phyloP scores from a whole-genome alignment of 2,329 filamentous ascomycete genomes.

The Beauveria bassiana region DNA sequence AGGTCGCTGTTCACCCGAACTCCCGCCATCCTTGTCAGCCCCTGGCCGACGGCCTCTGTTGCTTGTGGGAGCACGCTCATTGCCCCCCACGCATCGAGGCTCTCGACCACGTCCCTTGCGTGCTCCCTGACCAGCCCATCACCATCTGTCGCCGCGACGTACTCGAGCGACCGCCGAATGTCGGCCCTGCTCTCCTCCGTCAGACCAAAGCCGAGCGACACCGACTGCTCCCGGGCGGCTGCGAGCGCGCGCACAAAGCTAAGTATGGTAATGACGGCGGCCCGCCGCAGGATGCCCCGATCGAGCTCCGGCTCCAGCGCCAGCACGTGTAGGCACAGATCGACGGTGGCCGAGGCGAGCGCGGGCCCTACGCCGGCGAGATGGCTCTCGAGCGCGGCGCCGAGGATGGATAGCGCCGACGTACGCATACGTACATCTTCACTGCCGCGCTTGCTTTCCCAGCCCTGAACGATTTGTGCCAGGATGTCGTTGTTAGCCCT shows the following conservation, averaged over 20 bases:
- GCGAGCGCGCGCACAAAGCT: slow-evolving; percentile 55
- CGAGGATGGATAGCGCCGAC: slow-evolving; percentile 61
- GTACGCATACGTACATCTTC: slow-evolving; percentile 65
- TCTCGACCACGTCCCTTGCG: slow-evolving; percentile 59
- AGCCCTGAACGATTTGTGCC: slow-evolving; percentile 55
- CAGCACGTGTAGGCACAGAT: slow-evolving; percentile 55
- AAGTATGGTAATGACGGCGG: slow-evolving; percentile 57
- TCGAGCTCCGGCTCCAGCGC: slow-evolving; percentile 52
- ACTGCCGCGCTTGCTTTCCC: slow-evolving; percentile 56
- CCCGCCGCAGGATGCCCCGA: slow-evolving; percentile 57
- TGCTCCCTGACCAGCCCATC: slow-evolving; percentile 63
- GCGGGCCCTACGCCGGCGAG: slow-evolving; percentile 45
- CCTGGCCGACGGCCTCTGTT: slow-evolving; percentile 17
- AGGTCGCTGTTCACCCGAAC: slow-evolving; percentile 27
- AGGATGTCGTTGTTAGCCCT: slow-evolving; percentile 42
- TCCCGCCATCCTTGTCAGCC: slow-evolving; percentile 29
- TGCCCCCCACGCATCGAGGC: slow-evolving; percentile 54
- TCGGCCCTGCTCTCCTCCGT: slow-evolving; percentile 50
- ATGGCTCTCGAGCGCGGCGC: slow-evolving; percentile 51
- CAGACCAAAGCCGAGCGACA: slow-evolving; percentile 45
- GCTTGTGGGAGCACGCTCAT: slow-evolving; percentile 34
- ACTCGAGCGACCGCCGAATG: slow-evolving; percentile 53
- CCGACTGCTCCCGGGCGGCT: slow-evolving; percentile 46
- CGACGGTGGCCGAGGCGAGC: slow-evolving; percentile 48
- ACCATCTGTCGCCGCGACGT: slow-evolving; percentile 57